Evolutionary conservation across 1,284 basidiomycete genomes (phyloP), one percentile per base, ranked within the genome.

Genomic region (Rhodotorula sp.): DNA sequence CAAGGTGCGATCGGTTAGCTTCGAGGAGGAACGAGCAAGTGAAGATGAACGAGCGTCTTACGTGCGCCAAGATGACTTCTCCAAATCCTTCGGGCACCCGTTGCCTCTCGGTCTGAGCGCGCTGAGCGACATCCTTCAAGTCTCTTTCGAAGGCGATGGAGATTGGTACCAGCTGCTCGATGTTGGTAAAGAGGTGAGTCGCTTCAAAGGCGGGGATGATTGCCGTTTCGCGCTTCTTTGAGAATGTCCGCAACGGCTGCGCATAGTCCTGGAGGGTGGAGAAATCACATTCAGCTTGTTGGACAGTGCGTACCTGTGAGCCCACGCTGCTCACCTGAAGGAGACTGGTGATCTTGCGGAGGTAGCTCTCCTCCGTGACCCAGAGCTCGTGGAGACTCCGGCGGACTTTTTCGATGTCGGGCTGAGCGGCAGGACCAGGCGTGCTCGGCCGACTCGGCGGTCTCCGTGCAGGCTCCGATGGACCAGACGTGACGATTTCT

Each of bases 121-220:
- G 48, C 20, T 47, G 48, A 12, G 57, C 67, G 14, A 74, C 39
- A 2, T 49, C 21, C 7, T 52, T 18, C 51, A 76, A 29, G 52
- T 76, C 75, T 5, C n/a, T 23, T 31, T 69, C 68, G 57, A 77
- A 73, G 1, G 29, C 60, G 21, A 61, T 34, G 4, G 71, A 49
- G 43, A 77, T 64, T 8, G 73, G 73, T 0, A 77, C 69, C 52
- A 77, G 63, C 31, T 72, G 58, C 26, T 77, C 71, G 61, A 77
- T 51, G 65, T 77, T 75, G 67, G 31, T 58, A 65, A 77, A 77
- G 20, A 77, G 68, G 58, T 64, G 69, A 1, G 34, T 57, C 8
- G 74, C 76, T 54, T 69, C 69, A 52, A 68, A 68, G 3, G 39
- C 16, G 10, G 64, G 57, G 29, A 77, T 70, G 66, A 77, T 64